Evolutionary conservation across 257 asterid species (phyloP).

Genomic region (Solanum gandarillasii): DNA sequence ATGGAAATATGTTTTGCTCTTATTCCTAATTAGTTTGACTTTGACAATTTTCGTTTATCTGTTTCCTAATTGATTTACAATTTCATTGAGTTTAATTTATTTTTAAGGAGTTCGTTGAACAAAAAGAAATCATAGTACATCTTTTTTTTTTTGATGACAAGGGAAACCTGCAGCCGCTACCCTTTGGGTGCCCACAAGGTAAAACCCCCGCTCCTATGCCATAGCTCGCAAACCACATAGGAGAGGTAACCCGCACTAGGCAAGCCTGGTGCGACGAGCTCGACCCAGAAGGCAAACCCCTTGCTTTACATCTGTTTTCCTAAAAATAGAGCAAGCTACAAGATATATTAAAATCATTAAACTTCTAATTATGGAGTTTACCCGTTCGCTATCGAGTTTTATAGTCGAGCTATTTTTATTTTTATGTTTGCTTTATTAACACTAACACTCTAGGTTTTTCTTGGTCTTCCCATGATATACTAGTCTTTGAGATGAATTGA

Average conservation of each 20-base stretch:
- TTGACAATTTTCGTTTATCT: background rate
- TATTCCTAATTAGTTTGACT: background rate
- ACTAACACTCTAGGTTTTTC: background rate
- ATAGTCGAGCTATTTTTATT: background rate
- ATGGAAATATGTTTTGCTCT: background rate
- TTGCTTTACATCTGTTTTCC: background rate
- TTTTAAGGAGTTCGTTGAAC: background rate
- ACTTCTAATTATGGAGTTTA: background rate
- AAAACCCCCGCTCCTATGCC: too few species aligned
- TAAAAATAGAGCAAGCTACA: background rate
- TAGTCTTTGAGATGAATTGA: background rate
- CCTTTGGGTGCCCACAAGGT: too few species aligned
- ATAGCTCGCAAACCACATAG: too few species aligned
- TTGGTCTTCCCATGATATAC: background rate
- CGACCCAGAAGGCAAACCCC: too few species aligned
- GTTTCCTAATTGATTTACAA: background rate
- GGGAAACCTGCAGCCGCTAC: too few species aligned
- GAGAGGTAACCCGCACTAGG: too few species aligned
- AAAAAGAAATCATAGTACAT: background rate
- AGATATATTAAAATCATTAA: background rate
- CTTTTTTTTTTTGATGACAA: too few species aligned
- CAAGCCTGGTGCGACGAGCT: too few species aligned
- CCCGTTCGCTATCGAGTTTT: background rate
- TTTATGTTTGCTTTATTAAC: background rate
- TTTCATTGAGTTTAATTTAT: background rate